Conservation (phyloP, 2,329 filamentous ascomycete species). For the Amauroascus verrucosus region DNA sequence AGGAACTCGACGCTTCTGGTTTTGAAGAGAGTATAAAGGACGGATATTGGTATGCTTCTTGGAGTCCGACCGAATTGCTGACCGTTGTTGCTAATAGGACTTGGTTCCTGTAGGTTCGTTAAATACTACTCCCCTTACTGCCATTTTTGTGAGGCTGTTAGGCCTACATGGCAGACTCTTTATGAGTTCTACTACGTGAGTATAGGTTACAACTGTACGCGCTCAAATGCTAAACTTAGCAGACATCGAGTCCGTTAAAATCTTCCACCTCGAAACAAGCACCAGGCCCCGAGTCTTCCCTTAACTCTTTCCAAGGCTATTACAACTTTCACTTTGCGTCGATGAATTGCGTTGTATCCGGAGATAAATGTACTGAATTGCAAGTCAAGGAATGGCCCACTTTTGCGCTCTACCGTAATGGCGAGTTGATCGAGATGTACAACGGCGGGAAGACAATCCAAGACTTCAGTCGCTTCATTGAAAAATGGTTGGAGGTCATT, state of each 20-base stretch:
- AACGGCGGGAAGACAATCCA: constrained; percentile 59
- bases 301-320: constrained; percentile 64
- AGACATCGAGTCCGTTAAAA: constrained; percentile 65
- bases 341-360: constrained; percentile 76
- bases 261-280: constrained; percentile 39
- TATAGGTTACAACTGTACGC: constrained; percentile 1
- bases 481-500: constrained; percentile 63
- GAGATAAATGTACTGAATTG: constrained; percentile 62
- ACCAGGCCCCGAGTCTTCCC: constrained; percentile 40
- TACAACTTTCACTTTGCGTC: constrained; percentile 84
- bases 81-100: background rate
- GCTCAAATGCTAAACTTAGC: constrained; percentile 22
- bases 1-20: constrained; percentile 39
- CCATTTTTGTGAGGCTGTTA: constrained; percentile 66
- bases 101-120: constrained; percentile 36
- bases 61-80: background rate
- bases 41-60: constrained; percentile 40
- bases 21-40: constrained; percentile 42
- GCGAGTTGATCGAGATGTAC: constrained; percentile 53
- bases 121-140: constrained; percentile 46
- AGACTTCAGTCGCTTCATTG: constrained; percentile 58
- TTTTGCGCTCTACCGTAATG: constrained; percentile 70
- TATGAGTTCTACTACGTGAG: constrained; percentile 76
- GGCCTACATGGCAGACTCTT: constrained; percentile 77
- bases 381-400: constrained; percentile 63